Percentiles rank a stretch among this genome's conserved stretches.
These are phyloP conservation scores for Vickermania ingenoplastis DNA, from an alignment of 208 protist species.

Conservation along the genomic window DNA sequence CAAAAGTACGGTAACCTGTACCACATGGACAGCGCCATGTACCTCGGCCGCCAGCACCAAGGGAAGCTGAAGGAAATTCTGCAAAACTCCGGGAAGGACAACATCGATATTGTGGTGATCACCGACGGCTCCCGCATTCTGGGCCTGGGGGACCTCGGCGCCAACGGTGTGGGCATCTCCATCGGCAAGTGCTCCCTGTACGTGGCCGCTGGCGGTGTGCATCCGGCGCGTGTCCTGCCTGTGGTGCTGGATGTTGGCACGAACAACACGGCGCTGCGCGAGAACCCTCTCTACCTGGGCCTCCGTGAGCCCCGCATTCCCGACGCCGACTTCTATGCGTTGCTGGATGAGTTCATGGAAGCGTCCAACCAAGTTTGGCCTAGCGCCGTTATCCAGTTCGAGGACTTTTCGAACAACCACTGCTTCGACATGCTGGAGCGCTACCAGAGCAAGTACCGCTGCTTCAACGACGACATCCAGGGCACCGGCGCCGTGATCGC, in stretches of 20 bases:
- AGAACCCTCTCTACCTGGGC: conserved; percentile 78
- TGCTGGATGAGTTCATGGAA: conserved; percentile 86
- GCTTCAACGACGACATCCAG: conserved; percentile 98
- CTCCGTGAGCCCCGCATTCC: conserved; percentile 18
- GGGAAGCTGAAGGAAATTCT: conserved; percentile 51
- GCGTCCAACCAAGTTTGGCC: conserved; percentile 65
- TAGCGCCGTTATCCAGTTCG: conserved; percentile 83
- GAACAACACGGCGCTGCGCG: conserved; percentile 55
- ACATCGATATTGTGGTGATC: conserved; percentile 86
- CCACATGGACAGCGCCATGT: conserved; percentile 56
- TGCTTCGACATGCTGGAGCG: conserved; percentile 86
- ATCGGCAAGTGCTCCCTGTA: conserved; percentile 89
- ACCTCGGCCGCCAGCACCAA: conserved; percentile 42
- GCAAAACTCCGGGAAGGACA: conserved; percentile 51
- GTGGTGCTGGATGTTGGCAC: conserved; percentile 86
- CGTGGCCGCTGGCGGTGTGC: conserved; percentile 73
- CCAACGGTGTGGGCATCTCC: conserved; percentile 90
- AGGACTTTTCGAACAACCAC: conserved; percentile 92
- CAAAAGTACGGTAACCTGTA: conserved; percentile 55
- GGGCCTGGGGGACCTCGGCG: conserved; percentile 82
- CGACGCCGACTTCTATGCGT: conserved; percentile 57
- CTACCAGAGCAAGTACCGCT: conserved; percentile 78
- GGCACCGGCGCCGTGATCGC: conserved; percentile 86
- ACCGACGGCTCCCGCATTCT: conserved; percentile 89
- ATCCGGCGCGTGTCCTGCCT: conserved; percentile 72